phyloP scores from a whole-genome alignment of 2,329 filamentous ascomycete genomes.

The Cytospora leucostoma region DNA sequence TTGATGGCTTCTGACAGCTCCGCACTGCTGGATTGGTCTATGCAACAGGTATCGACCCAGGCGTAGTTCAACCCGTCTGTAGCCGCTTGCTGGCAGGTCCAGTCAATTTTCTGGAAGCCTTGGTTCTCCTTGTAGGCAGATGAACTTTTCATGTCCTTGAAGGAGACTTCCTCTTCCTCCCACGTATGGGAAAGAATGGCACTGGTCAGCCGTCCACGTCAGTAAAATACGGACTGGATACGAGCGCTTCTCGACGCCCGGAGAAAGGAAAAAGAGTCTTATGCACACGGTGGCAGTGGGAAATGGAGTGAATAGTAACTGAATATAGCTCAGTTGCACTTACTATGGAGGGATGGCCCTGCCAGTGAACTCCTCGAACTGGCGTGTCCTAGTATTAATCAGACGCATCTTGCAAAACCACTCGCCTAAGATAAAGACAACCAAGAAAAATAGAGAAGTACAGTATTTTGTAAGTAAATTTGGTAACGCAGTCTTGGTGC shows the following conservation, averaged over 20 bases:
- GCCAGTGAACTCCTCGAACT: background rate
- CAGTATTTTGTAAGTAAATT: too few species aligned
- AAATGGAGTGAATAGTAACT: too few species aligned
- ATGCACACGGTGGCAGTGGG: too few species aligned
- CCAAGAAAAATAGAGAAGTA: too few species aligned
- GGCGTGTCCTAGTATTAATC: background rate
- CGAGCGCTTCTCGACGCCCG: background rate
- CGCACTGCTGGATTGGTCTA: slow-evolving; percentile 3
- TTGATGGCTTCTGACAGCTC: slow-evolving; percentile 14
- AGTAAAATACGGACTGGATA: background rate
- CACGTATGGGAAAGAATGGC: slow-evolving; percentile 12
- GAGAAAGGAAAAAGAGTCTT: too few species aligned
- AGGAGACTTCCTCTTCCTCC: background rate
- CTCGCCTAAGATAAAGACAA: too few species aligned
- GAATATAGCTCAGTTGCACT: too few species aligned
- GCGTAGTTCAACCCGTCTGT: background rate
- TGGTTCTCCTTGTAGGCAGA: background rate
- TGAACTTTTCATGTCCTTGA: background rate
- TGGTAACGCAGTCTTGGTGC: too few species aligned
- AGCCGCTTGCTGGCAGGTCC: background rate
- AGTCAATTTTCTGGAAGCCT: slow-evolving; percentile 8
- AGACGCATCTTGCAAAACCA: slow-evolving; percentile 1
- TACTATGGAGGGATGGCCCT: too few species aligned
- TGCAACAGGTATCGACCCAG: slow-evolving; percentile 20
- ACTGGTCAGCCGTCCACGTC: background rate